phyloP scores from a whole-genome alignment of 169 alveolate genomes.

The Cyclospora cayetanensis region DNA sequence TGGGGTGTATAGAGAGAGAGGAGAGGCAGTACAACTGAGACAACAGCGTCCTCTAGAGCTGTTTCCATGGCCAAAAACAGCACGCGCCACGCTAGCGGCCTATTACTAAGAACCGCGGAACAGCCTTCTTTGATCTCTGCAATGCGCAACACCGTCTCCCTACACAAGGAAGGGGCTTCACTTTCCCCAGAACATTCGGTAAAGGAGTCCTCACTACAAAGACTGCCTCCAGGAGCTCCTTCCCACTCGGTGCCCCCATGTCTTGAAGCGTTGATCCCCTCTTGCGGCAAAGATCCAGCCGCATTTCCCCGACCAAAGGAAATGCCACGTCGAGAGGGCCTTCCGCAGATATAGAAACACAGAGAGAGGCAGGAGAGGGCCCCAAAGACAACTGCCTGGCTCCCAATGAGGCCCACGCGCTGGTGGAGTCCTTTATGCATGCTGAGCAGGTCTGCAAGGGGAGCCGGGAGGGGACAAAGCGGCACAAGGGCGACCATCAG shows the following conservation, averaged over 20 bases:
- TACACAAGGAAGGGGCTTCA: neutral
- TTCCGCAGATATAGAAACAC: neutral
- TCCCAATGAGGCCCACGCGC: neutral
- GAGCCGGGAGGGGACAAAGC: neutral
- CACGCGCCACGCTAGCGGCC: conserved; percentile 60
- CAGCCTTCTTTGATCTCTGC: conserved; percentile 54
- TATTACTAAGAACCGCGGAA: neutral
- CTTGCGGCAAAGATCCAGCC: no score
- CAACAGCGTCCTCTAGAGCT: conserved; percentile 77
- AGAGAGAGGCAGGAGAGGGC: neutral
- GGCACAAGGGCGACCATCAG: neutral
- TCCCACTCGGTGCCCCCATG: no score
- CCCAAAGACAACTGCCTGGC: neutral
- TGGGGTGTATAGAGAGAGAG: conserved; percentile 35
- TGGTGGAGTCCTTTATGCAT: neutral
- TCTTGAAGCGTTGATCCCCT: no score
- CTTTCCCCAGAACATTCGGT: conserved; percentile 39
- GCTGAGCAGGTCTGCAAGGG: neutral
- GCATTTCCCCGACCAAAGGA: no score
- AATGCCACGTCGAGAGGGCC: no score
- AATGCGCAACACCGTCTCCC: conserved; percentile 5
- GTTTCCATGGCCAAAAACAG: conserved; percentile 76
- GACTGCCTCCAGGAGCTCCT: conserved; percentile 44
- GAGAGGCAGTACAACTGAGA: conserved; percentile 75
- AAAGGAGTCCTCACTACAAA: neutral